Evolutionary conservation across 768 basidiomycete species (phyloP).

Genomic region (Mycena indigotica): DNA sequence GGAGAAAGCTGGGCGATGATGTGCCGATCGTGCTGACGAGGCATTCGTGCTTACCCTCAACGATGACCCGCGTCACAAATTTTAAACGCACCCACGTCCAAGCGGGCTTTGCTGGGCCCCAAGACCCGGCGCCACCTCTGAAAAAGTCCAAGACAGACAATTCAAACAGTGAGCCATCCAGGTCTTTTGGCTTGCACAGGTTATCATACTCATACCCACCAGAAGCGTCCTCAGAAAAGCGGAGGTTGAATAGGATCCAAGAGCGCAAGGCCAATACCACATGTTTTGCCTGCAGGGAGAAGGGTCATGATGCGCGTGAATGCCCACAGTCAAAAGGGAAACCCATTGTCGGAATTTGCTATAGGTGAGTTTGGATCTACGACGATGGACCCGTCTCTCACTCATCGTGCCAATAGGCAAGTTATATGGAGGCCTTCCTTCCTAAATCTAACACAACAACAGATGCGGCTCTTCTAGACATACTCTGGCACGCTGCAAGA

Average conservation of each 20-base stretch:
- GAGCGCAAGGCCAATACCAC: slow-evolving; percentile 60
- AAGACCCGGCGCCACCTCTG: slow-evolving; percentile 38
- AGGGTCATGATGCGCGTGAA: slow-evolving; percentile 81
- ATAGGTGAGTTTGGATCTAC: slow-evolving; percentile 68
- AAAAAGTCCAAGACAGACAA: slow-evolving; percentile 57
- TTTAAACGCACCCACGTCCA: slow-evolving; percentile 72
- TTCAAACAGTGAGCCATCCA: slow-evolving; percentile 8
- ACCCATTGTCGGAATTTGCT: slow-evolving; percentile 73
- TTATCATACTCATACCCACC: no score
- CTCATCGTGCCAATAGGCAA: no score
- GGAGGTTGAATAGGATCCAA: slow-evolving; percentile 65
- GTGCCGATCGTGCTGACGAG: no score
- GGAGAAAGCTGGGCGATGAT: no score
- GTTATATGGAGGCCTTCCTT: no score
- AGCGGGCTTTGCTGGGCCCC: slow-evolving; percentile 49
- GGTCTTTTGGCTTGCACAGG: no score
- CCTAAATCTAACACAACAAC: no score
- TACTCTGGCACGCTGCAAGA: slow-evolving; percentile 76
- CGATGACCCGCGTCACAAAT: slow-evolving; percentile 76
- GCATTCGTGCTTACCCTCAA: background rate
- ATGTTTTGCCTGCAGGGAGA: slow-evolving; percentile 86
- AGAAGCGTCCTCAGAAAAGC: slow-evolving; percentile 48
- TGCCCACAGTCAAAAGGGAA: slow-evolving; percentile 54
- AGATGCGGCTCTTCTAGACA: slow-evolving; percentile 86
- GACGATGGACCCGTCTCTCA: no score